Evolutionary conservation across 202 grass and related monocot species (phyloP).

Genomic region (Bolboschoenoplectus hybrid): DNA sequence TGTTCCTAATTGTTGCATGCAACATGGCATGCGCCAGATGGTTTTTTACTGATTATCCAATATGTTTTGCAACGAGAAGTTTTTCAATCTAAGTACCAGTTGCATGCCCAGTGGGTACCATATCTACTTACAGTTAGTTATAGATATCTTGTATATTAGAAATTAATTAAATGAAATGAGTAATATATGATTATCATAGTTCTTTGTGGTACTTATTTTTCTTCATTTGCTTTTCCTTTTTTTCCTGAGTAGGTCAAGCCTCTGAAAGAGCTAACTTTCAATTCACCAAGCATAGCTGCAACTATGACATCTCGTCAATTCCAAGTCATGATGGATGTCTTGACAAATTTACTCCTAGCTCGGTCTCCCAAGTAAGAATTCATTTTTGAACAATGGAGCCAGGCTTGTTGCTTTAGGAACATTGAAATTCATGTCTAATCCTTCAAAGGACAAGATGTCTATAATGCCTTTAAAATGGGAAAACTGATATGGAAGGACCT

Average conservation of each 20-base stretch:
- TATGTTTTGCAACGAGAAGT: not conserved
- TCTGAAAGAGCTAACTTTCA: constrained; percentile 89
- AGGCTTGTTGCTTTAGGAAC: not conserved
- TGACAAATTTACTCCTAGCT: constrained; percentile 97
- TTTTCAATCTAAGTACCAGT: not conserved
- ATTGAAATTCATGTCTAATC: not conserved
- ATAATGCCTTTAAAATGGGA: not conserved
- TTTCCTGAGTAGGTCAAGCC: constrained; percentile 85
- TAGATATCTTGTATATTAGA: constrained; percentile 6
- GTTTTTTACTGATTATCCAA: not conserved
- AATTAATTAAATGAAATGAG: constrained; percentile 13
- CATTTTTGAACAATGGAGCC: constrained; percentile 13
- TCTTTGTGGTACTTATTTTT: constrained; percentile 29
- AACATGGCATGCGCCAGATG: constrained; percentile 3
- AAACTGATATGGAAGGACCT: not conserved
- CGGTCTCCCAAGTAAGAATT: constrained; percentile 71
- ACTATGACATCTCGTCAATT: constrained; percentile 99
- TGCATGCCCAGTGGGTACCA: not conserved
- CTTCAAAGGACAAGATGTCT: not conserved
- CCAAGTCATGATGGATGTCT: constrained; percentile 98
- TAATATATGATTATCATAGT: constrained; percentile 30
- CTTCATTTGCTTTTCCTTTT: constrained; percentile 41
- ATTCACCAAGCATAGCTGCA: constrained; percentile 91
- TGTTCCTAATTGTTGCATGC: not conserved
- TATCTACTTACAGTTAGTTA: not conserved